Evolutionary conservation across 2,329 filamentous ascomycete species (phyloP), one percentile per base, ranked within the genome.

Genomic region (Aspergillus oerlinghausenensis): DNA sequence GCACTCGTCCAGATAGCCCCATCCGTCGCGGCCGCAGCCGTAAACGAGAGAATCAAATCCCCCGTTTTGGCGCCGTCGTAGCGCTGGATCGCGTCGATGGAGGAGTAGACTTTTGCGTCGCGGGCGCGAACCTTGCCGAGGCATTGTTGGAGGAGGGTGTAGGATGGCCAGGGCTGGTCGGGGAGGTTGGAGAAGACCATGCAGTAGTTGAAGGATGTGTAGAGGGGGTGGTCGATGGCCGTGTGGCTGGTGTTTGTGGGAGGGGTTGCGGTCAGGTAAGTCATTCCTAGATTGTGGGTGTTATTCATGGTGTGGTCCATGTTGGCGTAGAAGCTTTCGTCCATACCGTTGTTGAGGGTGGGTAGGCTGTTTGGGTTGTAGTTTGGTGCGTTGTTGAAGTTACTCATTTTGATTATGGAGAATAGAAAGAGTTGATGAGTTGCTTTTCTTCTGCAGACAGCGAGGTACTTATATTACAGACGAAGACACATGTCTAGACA

Each of bases 121-220:
- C 43, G 19, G 3, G 19, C 11, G 43, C 43, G 43, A 9, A 47
- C 43, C 21, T 47, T 47, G 5, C 17, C 43, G 43, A 47, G 43
- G 21, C 43, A 47, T 76, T 58, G 57, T 2, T 60, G 60, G 8
- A 66, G 26, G 40, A 67, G 32, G 40, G 53, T 65, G 21, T 23
- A 25, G 2, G 43, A 23, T 11, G 43, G 43, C 43, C 43, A 47
- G 3, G 43, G 43, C 21, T 47, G 43, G 43, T 47, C 43, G 21
- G 43, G 43, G 19, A 47, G 8, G 8, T 17, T 23, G 43, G 32
- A 17, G 14, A 47, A 47, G 19, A 47, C 43, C 11, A 47, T 47
- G 43, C 21, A 25, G 43, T 26, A 47, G 19, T 4, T 26, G 43
- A 25, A 47, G 21, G 43, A 6, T 2, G 10, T 10, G 19, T 23